Percentiles rank a stretch among this genome's conserved stretches.
These are phyloP conservation scores for Casuarina glauca DNA, from an alignment of 306 rosid genomes.

Conservation along the genomic window DNA sequence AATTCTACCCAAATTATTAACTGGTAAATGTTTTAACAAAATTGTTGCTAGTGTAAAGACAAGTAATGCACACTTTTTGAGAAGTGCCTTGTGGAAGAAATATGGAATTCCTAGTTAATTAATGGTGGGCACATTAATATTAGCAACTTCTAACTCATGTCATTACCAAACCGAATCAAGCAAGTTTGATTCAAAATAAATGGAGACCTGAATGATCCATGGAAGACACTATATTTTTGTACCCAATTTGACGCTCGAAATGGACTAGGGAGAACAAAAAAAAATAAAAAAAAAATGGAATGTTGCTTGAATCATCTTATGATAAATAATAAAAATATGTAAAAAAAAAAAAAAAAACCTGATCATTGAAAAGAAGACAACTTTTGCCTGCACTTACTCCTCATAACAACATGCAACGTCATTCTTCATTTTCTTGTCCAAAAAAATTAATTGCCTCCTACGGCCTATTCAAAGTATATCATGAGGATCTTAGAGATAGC, in stretches of 20 bases:
- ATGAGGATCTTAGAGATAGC: conserved; percentile 8
- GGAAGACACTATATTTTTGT: not conserved
- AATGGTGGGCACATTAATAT: too few relatives aligned
- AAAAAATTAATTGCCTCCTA: conserved; percentile 98
- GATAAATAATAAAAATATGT: too few relatives aligned
- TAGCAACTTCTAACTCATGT: too few relatives aligned
- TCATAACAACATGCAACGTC: conserved; percentile 85
- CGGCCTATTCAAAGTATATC: conserved; percentile 55
- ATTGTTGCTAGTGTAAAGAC: too few relatives aligned
- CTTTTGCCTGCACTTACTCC: conserved; percentile 91
- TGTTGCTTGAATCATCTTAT: not conserved
- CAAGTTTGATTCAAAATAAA: too few relatives aligned
- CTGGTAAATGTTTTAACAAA: too few relatives aligned
- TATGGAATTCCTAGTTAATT: too few relatives aligned
- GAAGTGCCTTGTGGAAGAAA: too few relatives aligned
- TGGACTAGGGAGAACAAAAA: not conserved
- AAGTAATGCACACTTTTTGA: too few relatives aligned
- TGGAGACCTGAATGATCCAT: not conserved
- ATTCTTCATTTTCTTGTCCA: conserved; percentile 98
- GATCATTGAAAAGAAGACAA: not conserved
- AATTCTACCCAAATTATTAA: too few relatives aligned
- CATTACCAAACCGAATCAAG: too few relatives aligned
- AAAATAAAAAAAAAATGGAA: not conserved
- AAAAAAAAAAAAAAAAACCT: not conserved
- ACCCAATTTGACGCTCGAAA: not conserved